Evolutionary conservation across 495 filamentous ascomycete species (phyloP).

Genomic region (Achaetomiella virescens): DNA sequence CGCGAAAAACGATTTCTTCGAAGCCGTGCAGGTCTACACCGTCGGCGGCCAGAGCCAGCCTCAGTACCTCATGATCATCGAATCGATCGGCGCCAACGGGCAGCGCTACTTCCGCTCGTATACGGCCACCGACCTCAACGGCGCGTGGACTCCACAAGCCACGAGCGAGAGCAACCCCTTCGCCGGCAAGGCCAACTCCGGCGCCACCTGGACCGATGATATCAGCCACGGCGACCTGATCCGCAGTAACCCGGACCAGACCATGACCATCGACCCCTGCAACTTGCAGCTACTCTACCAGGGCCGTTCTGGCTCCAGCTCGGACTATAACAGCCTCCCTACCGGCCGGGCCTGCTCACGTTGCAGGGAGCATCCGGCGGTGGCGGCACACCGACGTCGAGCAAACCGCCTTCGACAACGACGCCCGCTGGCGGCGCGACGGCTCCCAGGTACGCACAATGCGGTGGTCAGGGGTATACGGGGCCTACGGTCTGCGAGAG

Average conservation of each 20-base stretch:
- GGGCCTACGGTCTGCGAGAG: constrained; percentile 19
- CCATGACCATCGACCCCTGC: constrained; percentile 50
- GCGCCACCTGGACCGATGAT: constrained; percentile 57
- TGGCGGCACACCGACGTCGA: not conserved
- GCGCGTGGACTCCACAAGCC: constrained; percentile 50
- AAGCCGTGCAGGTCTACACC: too few relatives aligned
- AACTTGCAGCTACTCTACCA: constrained; percentile 57
- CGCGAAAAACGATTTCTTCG: too few relatives aligned
- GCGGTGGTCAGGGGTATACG: constrained; percentile 15
- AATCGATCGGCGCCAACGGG: constrained; percentile 50
- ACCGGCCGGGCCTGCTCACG: constrained; percentile 48
- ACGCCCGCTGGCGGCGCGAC: not conserved
- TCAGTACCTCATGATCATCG: constrained; percentile 58
- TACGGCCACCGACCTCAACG: constrained; percentile 48
- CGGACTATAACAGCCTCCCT: constrained; percentile 44
- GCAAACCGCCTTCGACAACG: not conserved
- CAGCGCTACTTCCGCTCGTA: constrained; percentile 58
- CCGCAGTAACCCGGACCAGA: constrained; percentile 49
- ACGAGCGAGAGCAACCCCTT: constrained; percentile 48
- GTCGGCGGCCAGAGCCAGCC: constrained; percentile 45
- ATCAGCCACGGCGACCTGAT: constrained; percentile 59
- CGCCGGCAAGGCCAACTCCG: constrained; percentile 57
- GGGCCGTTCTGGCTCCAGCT: constrained; percentile 35
- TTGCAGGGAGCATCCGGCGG: constrained; percentile 22
- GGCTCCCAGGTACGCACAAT: constrained; percentile 16